A percentile compares a stretch with the other conserved stretches of the same genome.
These are phyloP conservation scores for Pseudogymnoascus sp. DNA, from an alignment of 2,329 filamentous ascomycete species.

Conservation along the genomic window DNA sequence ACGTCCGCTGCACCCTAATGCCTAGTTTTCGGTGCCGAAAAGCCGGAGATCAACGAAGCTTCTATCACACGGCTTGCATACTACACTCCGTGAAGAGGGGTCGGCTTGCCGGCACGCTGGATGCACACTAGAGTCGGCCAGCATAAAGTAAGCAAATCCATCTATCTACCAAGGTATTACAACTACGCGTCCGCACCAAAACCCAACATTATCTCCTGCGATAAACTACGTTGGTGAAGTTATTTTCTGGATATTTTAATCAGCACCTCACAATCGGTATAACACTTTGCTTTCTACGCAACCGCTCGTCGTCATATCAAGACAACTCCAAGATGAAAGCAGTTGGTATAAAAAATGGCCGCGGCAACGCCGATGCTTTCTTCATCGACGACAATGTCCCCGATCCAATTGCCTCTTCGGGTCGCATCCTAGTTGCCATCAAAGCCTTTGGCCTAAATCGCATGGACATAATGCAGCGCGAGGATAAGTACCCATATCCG, in stretches of 20 bases:
- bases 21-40: not conserved
- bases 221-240: not conserved
- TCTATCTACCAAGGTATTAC: not conserved
- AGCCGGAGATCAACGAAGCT: not conserved
- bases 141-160: not conserved
- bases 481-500: constrained; percentile 55
- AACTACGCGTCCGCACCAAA: not conserved
- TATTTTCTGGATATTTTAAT: not conserved
- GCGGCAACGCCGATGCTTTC: constrained; percentile 48
- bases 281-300: not conserved
- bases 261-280: not conserved
- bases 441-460: constrained; percentile 81
- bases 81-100: not conserved
- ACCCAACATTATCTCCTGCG: not conserved
- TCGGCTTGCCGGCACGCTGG: not conserved
- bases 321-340: not conserved
- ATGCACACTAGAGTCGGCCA: not conserved
- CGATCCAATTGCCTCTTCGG: constrained; percentile 42
- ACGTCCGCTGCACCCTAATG: not conserved
- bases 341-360: constrained; percentile 45
- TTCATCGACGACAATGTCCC: constrained; percentile 50
- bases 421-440: constrained; percentile 72
- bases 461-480: constrained; percentile 73
- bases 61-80: not conserved
- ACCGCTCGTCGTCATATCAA: not conserved